These are phyloP conservation scores for Neurospora sp. DNA, from an alignment of 495 filamentous ascomycete genomes.

Conservation along the genomic window DNA sequence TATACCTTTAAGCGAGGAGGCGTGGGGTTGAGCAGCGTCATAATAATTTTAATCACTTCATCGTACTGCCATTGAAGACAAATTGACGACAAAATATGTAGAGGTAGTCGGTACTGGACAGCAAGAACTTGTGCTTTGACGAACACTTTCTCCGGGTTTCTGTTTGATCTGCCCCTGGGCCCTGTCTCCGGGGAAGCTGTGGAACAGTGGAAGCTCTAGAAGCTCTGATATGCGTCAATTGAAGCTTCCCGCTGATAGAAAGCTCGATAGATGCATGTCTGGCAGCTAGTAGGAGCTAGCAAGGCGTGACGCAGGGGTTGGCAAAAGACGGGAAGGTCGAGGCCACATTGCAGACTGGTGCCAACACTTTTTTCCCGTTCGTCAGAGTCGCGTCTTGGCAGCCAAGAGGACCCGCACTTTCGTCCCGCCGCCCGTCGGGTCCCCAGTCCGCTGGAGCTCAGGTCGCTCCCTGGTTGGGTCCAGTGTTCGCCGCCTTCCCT, in stretches of 20 bases:
- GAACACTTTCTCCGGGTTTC: background rate
- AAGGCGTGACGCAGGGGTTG: background rate
- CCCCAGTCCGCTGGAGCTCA: background rate
- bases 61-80: background rate
- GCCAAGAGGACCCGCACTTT: background rate
- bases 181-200: background rate
- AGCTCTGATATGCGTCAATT: background rate
- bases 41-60: background rate
- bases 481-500: background rate
- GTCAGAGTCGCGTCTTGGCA: background rate
- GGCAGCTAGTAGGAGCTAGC: background rate
- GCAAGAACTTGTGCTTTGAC: background rate
- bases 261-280: background rate
- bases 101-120: too few species aligned
- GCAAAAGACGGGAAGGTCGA: background rate
- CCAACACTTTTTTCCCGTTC: background rate
- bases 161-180: background rate
- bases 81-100: too few species aligned
- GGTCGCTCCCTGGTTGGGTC: constrained; percentile 6
- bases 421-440: background rate
- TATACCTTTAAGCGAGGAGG: background rate
- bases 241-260: background rate
- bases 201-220: background rate
- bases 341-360: constrained; percentile 14
- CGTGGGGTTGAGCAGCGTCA: background rate